Evolutionary conservation across 1,139 yeast species (phyloP).

Genomic region (Yamadazyma friedrichii): DNA sequence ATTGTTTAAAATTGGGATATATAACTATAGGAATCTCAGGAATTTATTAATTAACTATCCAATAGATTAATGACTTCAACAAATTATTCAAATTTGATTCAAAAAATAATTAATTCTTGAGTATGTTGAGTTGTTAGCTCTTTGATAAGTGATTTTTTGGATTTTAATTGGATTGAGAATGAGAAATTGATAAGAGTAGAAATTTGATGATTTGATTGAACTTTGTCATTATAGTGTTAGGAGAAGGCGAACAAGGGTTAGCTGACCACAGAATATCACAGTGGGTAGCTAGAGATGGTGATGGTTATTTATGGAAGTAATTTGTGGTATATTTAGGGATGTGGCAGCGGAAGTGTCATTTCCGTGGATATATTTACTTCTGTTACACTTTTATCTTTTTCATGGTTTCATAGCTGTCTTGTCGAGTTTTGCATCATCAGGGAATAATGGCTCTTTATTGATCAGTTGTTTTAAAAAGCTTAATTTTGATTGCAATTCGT

Average conservation of each 20-base stretch:
- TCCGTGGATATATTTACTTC: background rate
- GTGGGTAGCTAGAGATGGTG: too few relatives aligned
- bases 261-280: too few relatives aligned
- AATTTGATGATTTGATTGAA: background rate
- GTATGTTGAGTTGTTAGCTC: background rate
- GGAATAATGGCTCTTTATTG: constrained; percentile 26
- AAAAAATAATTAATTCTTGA: too few relatives aligned
- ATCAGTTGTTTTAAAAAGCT: constrained; percentile 23
- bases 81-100: too few relatives aligned
- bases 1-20: background rate
- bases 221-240: too few relatives aligned
- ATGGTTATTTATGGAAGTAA: too few relatives aligned
- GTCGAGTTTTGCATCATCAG: too few relatives aligned
- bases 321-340: too few relatives aligned
- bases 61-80: too few relatives aligned
- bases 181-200: background rate
- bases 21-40: too few relatives aligned
- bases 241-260: too few relatives aligned
- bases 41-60: background rate
- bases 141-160: background rate
- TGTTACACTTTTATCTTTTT: background rate
- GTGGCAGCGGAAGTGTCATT: background rate
- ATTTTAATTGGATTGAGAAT: constrained; percentile 2
- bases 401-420: background rate
- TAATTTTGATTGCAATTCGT: constrained; percentile 37